Conservation (phyloP, 495 filamentous ascomycete species). For the Cryomyces minteri region DNA sequence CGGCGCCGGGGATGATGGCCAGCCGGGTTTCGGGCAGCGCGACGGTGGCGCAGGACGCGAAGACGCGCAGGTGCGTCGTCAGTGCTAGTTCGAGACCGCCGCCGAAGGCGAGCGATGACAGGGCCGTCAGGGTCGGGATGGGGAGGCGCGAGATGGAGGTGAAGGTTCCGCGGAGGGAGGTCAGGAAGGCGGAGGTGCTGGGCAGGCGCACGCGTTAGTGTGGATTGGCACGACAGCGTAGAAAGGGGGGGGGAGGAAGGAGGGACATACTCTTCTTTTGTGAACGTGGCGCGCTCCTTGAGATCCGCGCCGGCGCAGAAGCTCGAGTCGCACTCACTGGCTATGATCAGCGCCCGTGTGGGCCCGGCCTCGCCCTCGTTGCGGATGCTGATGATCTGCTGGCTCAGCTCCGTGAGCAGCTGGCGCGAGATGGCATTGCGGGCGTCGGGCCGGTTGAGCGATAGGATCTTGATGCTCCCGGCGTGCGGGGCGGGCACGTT, state of each 20-base stretch:
- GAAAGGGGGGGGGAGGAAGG: neutral
- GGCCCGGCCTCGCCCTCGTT: constrained; percentile 42
- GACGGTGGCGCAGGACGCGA: constrained; percentile 51
- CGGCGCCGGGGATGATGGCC: constrained; percentile 86
- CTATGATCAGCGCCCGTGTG: constrained; percentile 63
- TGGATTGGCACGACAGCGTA: neutral
- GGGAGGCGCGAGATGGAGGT: constrained; percentile 46
- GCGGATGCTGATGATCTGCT: constrained; percentile 50
- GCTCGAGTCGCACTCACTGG: constrained; percentile 53
- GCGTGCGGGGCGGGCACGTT: constrained; percentile 61
- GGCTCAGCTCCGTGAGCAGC: constrained; percentile 47
- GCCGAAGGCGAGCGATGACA: constrained; percentile 67
- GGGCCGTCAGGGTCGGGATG: constrained; percentile 75
- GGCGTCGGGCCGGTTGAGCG: constrained; percentile 65
- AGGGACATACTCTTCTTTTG: constrained; percentile 38
- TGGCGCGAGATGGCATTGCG: constrained; percentile 78
- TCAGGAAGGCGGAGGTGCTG: constrained; percentile 61
- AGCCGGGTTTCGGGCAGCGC: constrained; percentile 81
- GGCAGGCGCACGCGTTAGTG: neutral
- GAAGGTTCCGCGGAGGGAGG: constrained; percentile 53
- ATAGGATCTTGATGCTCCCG: constrained; percentile 73
- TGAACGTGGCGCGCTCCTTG: constrained; percentile 68
- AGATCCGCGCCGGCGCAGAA: constrained; percentile 94
- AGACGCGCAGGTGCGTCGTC: constrained; percentile 67
- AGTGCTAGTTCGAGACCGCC: constrained; percentile 86